Percentiles rank a stretch among this genome's conserved stretches.
Conservation (phyloP, 1,284 basidiomycete species). For the Cryptococcus sp. region DNA sequence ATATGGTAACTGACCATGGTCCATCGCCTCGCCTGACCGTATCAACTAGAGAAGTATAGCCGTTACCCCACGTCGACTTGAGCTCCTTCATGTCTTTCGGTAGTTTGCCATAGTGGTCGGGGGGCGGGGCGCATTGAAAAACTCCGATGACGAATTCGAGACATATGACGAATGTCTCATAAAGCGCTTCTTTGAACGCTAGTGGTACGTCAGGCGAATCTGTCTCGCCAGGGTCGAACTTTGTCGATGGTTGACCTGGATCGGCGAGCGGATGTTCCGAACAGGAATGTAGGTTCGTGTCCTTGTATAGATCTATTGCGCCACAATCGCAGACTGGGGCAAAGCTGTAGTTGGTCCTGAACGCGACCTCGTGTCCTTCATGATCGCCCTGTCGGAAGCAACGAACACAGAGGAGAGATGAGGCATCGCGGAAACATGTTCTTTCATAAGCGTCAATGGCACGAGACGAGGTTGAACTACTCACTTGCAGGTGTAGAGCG, state of each 20-base stretch:
- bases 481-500: conserved; percentile 87
- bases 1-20: conserved; percentile 78
- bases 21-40: conserved; percentile 52
- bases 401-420: no score
- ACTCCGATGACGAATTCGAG: conserved; percentile 82
- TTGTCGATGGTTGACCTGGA: no score
- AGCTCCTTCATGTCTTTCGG: conserved; percentile 63
- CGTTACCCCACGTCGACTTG: conserved; percentile 11
- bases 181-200: no score
- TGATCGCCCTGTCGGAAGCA: no score
- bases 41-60: conserved; percentile 14
- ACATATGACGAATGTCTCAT: no score
- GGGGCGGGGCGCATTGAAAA: conserved; percentile 77
- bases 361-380: conserved; percentile 77
- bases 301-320: conserved; percentile 75
- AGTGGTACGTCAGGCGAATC: no score
- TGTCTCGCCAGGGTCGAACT: no score
- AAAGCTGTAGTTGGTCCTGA: no score
- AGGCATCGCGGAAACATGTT: conserved; percentile 84
- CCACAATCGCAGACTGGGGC: conserved; percentile 92
- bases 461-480: conserved; percentile 36
- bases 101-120: conserved; percentile 55
- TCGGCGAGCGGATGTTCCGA: conserved; percentile 63
- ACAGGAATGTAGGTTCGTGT: conserved; percentile 53
- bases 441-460: conserved; percentile 48